phyloP scores from a whole-genome alignment of 352 stramenopile genomes.

The Phytophthora idaei region DNA sequence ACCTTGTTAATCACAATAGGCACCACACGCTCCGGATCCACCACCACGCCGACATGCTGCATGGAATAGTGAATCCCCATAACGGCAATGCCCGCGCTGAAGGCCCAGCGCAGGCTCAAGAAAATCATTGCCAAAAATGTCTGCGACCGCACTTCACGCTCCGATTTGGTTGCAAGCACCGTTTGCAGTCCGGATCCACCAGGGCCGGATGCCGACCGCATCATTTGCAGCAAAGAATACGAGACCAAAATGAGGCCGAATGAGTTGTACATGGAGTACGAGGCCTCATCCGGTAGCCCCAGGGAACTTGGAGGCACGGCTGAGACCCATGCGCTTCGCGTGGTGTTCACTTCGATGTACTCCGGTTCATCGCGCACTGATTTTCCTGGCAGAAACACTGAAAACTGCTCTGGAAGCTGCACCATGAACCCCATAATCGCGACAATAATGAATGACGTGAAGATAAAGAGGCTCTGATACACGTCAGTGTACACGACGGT shows the following conservation, averaged over 20 bases:
- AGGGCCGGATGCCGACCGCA: constrained; percentile 72
- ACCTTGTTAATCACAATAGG: constrained; percentile 81
- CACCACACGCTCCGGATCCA: constrained; percentile 79
- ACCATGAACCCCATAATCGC: constrained; percentile 61
- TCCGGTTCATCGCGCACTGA: constrained; percentile 35
- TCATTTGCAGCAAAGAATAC: constrained; percentile 69
- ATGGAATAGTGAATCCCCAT: constrained; percentile 76
- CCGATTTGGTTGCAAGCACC: constrained; percentile 78
- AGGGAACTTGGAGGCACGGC: constrained; percentile 44
- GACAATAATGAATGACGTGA: constrained; percentile 74
- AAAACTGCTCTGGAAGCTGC: constrained; percentile 57
- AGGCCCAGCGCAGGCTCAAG: constrained; percentile 74
- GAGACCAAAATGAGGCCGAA: constrained; percentile 59
- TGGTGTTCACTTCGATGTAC: constrained; percentile 60
- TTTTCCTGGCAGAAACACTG: constrained; percentile 63
- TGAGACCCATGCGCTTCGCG: constrained; percentile 54
- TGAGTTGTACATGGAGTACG: constrained; percentile 83
- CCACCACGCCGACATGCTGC: constrained; percentile 40
- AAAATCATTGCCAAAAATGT: constrained; percentile 81
- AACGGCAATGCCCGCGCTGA: constrained; percentile 72
- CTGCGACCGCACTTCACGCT: constrained; percentile 78
- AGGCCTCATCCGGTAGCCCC: constrained; percentile 44
- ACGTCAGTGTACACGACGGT: constrained; percentile 85
- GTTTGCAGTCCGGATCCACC: constrained; percentile 73
- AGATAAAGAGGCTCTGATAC: constrained; percentile 86